These are phyloP conservation scores for Brassica hybrid DNA, from an alignment of 441 rosid genomes.

Conservation along the genomic window DNA sequence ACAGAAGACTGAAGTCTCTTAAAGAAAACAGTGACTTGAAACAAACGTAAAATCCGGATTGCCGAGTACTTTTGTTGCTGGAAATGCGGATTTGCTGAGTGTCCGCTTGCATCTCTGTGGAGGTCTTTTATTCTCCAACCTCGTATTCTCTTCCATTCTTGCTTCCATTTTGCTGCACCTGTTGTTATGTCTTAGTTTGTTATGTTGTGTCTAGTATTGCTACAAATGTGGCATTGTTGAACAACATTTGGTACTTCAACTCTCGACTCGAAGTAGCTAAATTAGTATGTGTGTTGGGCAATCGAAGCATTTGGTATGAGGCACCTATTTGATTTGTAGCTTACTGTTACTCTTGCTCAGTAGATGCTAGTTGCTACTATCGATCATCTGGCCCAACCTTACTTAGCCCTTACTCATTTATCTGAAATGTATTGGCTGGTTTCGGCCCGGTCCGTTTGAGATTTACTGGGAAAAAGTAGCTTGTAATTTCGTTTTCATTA, in stretches of 20 bases:
- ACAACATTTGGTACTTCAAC: conserved; percentile 16
- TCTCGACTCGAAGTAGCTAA: conserved; percentile 12
- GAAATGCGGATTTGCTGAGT: too few relatives aligned
- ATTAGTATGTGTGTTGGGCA: conserved; percentile 32
- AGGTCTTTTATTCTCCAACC: conserved; percentile 31
- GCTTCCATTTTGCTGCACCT: conserved; percentile 23
- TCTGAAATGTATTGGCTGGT: background rate
- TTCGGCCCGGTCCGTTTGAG: background rate
- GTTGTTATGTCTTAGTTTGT: conserved; percentile 22
- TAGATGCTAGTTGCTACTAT: background rate
- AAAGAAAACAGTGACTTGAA: conserved; percentile 51
- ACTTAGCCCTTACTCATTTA: background rate
- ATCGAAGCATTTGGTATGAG: conserved; percentile 22
- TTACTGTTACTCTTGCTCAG: background rate
- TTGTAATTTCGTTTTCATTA: background rate
- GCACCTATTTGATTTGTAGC: background rate
- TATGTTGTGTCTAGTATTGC: conserved; percentile 24
- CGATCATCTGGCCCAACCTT: background rate
- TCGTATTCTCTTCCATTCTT: conserved; percentile 9
- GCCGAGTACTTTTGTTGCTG: conserved; percentile 24
- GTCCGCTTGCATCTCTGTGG: background rate
- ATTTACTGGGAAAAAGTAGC: background rate
- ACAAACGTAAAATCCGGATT: conserved; percentile 42
- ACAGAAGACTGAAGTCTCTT: too few relatives aligned
- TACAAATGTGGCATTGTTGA: conserved; percentile 30